Evolutionary conservation across 352 stramenopile genomes (phyloP).

Genomic region (Globisporangium uncinulatum): DNA sequence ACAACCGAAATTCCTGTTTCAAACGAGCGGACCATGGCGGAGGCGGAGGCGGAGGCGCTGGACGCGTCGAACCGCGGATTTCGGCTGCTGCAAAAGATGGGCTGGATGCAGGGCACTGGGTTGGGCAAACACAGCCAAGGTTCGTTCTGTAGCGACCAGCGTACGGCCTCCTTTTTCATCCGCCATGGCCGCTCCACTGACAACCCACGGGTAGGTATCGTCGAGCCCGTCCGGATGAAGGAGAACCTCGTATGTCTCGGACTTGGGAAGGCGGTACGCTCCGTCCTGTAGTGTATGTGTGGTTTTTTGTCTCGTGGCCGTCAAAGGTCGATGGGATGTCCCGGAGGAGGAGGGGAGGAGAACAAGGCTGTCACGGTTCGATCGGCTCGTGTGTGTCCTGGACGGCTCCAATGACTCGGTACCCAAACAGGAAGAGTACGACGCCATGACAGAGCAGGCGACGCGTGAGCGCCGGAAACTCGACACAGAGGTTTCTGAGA

Average conservation of each 20-base stretch:
- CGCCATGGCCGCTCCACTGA: too few relatives aligned
- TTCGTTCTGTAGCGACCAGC: neutral
- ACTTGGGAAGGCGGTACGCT: constrained; percentile 45
- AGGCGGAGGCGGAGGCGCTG: constrained; percentile 9
- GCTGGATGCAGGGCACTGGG: constrained; percentile 43
- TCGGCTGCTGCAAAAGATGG: constrained; percentile 54
- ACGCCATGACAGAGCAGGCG: constrained; percentile 39
- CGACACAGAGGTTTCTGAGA: constrained; percentile 41
- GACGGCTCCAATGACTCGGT: neutral
- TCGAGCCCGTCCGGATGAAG: constrained; percentile 54
- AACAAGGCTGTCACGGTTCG: constrained; percentile 9
- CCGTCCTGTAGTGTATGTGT: neutral
- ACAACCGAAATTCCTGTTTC: too few relatives aligned
- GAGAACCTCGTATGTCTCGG: constrained; percentile 52
- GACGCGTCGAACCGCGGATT: constrained; percentile 53
- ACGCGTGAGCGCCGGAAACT: constrained; percentile 48
- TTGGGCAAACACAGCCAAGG: constrained; percentile 49
- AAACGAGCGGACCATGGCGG: neutral
- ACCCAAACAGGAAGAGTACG: constrained; percentile 46
- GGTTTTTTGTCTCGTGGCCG: neutral
- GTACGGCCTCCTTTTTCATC: neutral
- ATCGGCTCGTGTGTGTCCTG: constrained; percentile 3
- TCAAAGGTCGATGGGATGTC: neutral
- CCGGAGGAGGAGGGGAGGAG: neutral
- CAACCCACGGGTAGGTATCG: constrained; percentile 26